Evolutionary conservation across 2,329 filamentous ascomycete species (phyloP).

Genomic region (Ceratocystis albifundus): DNA sequence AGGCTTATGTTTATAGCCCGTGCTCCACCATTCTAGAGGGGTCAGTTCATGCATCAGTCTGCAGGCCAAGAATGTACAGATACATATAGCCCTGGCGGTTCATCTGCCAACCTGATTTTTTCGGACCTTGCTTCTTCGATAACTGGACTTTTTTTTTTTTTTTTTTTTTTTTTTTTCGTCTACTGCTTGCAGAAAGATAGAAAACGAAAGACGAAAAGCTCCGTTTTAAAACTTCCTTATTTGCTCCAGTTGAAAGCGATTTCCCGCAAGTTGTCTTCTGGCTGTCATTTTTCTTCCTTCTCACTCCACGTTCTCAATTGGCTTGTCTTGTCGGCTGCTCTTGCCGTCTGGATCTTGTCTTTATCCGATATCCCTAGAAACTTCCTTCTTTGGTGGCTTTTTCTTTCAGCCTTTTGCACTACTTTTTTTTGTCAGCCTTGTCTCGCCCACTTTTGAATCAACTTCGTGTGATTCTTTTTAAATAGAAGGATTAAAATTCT

Average conservation of each 20-base stretch:
- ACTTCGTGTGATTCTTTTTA: constrained; percentile 5
- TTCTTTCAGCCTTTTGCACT: not conserved
- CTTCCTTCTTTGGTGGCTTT: not conserved
- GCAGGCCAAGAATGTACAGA: not conserved
- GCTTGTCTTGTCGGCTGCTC: not conserved
- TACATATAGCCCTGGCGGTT: not conserved
- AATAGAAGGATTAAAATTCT: not conserved
- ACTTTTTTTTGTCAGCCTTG: not conserved
- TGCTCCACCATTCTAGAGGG: not conserved
- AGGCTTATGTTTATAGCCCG: not conserved
- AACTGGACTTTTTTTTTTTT: not conserved
- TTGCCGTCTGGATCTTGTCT: not conserved
- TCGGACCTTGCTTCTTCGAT: not conserved
- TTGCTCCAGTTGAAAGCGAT: no score
- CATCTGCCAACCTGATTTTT: constrained; percentile 6
- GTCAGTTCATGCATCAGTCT: not conserved
- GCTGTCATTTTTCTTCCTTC: constrained; percentile 1
- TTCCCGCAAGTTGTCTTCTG: no score
- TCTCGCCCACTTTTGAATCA: not conserved
- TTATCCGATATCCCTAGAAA: not conserved
- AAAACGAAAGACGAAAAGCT: not conserved
- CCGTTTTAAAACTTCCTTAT: no score
- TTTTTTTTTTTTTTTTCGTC: not conserved
- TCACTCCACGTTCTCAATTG: not conserved
- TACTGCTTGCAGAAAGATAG: not conserved